Percentiles rank a stretch among this genome's conserved stretches.
phyloP scores from a whole-genome alignment of 257 asterid species.

The Parsonsia alboflavescens region DNA sequence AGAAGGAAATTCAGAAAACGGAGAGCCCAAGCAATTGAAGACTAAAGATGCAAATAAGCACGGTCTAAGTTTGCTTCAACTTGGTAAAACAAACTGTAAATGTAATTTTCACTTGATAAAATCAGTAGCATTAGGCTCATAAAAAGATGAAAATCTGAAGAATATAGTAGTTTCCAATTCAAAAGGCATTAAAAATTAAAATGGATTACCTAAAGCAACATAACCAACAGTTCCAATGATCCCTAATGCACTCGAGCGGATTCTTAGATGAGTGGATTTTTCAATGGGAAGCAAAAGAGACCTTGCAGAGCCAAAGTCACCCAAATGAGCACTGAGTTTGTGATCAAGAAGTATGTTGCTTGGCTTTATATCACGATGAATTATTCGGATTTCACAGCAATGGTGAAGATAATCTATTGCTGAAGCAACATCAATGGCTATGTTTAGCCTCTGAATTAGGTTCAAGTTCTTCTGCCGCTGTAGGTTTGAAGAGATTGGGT shows the following conservation, averaged over 20 bases:
- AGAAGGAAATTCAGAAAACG: neutral
- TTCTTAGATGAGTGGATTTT: neutral
- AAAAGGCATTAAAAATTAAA: neutral
- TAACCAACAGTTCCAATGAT: slow-evolving; percentile 15
- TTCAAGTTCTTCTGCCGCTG: neutral
- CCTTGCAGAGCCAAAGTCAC: slow-evolving; percentile 31
- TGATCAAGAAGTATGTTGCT: slow-evolving; percentile 29
- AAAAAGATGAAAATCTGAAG: neutral
- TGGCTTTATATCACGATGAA: slow-evolving; percentile 29
- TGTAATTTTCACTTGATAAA: no score
- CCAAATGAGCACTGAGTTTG: slow-evolving; percentile 23
- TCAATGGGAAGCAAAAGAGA: slow-evolving; percentile 17
- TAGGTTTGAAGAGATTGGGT: neutral
- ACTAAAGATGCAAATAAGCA: no score
- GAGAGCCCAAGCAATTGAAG: neutral
- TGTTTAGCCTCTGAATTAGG: no score
- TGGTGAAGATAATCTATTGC: slow-evolving; percentile 27
- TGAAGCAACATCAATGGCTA: slow-evolving; percentile 22
- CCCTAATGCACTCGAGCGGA: neutral
- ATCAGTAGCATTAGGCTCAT: no score
- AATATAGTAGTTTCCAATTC: neutral
- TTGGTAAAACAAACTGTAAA: no score
- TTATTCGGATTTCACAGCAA: slow-evolving; percentile 13
- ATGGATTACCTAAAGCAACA: slow-evolving; percentile 1
- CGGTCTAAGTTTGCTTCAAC: no score